Conservation (phyloP, 805 yeast species). For the Candida ficus region DNA sequence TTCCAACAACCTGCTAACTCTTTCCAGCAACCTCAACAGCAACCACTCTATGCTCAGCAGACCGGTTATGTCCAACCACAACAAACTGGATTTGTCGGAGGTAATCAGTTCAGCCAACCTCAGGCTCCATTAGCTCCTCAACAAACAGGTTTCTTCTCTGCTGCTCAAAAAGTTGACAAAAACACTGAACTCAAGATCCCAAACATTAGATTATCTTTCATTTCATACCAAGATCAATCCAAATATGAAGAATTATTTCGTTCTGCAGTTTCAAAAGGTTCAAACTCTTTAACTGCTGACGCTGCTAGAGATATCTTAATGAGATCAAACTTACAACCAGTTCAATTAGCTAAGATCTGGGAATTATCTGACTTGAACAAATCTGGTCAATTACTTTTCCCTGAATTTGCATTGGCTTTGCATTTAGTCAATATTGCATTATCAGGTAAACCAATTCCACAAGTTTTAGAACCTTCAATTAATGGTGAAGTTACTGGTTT, state of each 20-base stretch:
- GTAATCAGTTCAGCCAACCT: slow-evolving; percentile 16
- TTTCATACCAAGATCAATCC: slow-evolving; percentile 79
- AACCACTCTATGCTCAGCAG: slow-evolving; percentile 17
- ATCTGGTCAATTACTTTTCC: slow-evolving; percentile 81
- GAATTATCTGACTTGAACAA: slow-evolving; percentile 82
- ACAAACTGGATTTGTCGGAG: slow-evolving; percentile 23
- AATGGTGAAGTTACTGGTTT: slow-evolving; percentile 82
- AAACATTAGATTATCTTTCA: slow-evolving; percentile 72
- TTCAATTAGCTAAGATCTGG: slow-evolving; percentile 83
- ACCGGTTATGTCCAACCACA: slow-evolving; percentile 18
- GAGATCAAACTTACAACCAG: slow-evolving; percentile 73
- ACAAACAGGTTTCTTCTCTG: slow-evolving; percentile 35
- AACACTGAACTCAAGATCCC: slow-evolving; percentile 64
- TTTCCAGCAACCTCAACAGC: slow-evolving; percentile 15
- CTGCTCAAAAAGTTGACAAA: slow-evolving; percentile 31
- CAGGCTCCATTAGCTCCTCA: slow-evolving; percentile 30
- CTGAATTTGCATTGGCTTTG: slow-evolving; percentile 90
- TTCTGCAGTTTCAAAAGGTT: slow-evolving; percentile 58
- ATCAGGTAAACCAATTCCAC: slow-evolving; percentile 76
- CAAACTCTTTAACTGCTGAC: slow-evolving; percentile 54
- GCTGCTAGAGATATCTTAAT: slow-evolving; percentile 75
- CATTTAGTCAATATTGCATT: slow-evolving; percentile 76
- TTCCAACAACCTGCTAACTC: slow-evolving; percentile 15
- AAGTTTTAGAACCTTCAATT: slow-evolving; percentile 63
- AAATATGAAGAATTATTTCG: slow-evolving; percentile 83